Evolutionary conservation across 345 rosid genomes (phyloP), one percentile per base, ranked within the genome.

Genomic region (Eucalyptus melliodora): DNA sequence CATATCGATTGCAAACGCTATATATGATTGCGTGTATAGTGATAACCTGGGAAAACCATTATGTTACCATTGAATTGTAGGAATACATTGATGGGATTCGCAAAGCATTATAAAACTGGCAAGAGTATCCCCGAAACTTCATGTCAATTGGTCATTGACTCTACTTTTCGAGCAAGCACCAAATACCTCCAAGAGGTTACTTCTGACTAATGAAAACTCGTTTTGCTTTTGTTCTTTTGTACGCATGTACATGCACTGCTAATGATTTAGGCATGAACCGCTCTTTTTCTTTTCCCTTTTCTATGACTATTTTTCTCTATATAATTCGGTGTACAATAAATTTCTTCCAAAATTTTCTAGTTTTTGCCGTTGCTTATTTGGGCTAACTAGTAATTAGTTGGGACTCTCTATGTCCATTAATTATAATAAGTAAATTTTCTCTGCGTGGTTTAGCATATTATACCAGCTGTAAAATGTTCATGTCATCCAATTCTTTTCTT

Each of bases 81-180:
- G 94, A 97, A 95, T 91, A 97, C 98, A 60, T 92, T 97, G 92
- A 95, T 96, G 97, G 95, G 97, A 92, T 94, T 97, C 86, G 96
- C 98, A 69, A 97, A 95, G 92, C 98, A 96, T 90, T 96, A 95
- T 90, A 93, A 94, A 91, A 95, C 97, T 89, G 97, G 97, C 60
- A 95, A 95, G 92, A 93, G 92, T 90, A 94, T 96, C 67, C 97
- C 96, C 9, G 95, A 97, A 90, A 96, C 94, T 62, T 95, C 96
- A 69, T 96, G 91, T 91, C 88, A 65, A 92, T 96, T 95, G 93
- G 96, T 97, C 87, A 93, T 97, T 17, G 97, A 98, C 59, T 98
- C 97, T 69, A 95, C 98, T 86, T 96, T 93, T 91, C 93, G 95
- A 86, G 97, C 95, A 21, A 96, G 98, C 87, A 95, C 96, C 90